Evolutionary conservation across 78 protist genomes (phyloP), one percentile per base, ranked within the genome.

Genomic region (Tieghemostelium lacteum): DNA sequence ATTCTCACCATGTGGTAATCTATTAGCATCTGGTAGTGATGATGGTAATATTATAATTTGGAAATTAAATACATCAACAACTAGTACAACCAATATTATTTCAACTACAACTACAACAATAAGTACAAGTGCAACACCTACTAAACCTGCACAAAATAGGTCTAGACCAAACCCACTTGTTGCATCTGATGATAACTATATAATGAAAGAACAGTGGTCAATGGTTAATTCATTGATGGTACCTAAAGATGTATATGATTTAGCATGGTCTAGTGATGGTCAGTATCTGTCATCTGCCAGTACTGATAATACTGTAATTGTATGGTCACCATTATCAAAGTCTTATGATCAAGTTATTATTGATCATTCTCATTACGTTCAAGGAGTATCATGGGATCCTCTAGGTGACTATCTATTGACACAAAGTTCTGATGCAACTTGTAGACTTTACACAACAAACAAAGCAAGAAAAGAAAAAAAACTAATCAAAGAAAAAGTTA

Each of bases 371-470:
- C 91, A 83, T 83, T 83, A 83, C 60, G 91, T 83, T 45, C 91
- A 83, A 69, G 91, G 91, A 26, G 91, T 83, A 16, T 49, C 70
- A 34, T 83, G 91, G 91, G 91, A 83, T 69, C 91, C 91, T n/a
- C 39, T 69, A 39, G 66, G 66, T 45, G 63, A 45, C 22, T 83
- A 37, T 58, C 31, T 83, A 24, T 10, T 83, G 14, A 70, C 91
- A 8, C 77, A 83, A 63, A 69, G 80, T 60, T 52, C 91, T 4
- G 91, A 83, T 69, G 76, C 75, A 7, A 57, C 76, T 12, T 83
- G 91, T 70, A 58, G 91, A 39, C 19, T 83, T 3, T 83, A 83
- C 33, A 52, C 28, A 39, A 33, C 36, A 70, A 14, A 70, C 40
- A 3, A 24, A 49, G 4, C 61, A 50, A 52, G 28, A 31, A 55